Percentiles rank a stretch among this genome's conserved stretches.
phyloP scores from a whole-genome alignment of 2,329 filamentous ascomycete genomes.

The Pseudogymnoascus sp. region DNA sequence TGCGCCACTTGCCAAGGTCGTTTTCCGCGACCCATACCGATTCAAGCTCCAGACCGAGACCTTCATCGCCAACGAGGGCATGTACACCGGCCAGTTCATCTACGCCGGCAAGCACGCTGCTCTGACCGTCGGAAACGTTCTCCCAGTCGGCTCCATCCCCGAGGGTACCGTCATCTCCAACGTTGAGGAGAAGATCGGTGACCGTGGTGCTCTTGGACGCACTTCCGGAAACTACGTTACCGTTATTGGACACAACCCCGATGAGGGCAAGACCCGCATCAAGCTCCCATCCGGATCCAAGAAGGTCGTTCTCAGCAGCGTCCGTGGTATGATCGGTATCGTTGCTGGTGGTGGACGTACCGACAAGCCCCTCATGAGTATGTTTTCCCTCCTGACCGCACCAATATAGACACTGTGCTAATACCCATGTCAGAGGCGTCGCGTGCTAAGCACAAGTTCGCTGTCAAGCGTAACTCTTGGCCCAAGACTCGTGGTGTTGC shows the following conservation, averaged over 20 bases:
- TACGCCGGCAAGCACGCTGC: conserved; percentile 99
- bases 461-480: conserved; percentile 99
- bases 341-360: conserved; percentile 98
- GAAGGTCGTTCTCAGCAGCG: conserved; percentile 90
- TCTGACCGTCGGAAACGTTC: conserved; percentile 94
- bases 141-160: conserved; percentile 86
- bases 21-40: conserved; percentile 96
- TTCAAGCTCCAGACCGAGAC: conserved; percentile 98
- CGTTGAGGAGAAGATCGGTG: conserved; percentile 97
- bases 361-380: conserved; percentile 97
- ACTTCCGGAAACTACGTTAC: conserved; percentile 99
- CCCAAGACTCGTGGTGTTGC: conserved; percentile 99
- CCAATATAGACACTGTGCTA: conserved; percentile 29
- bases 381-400: conserved; percentile 30
- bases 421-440: conserved; percentile 70
- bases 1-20: conserved; percentile 92
- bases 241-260: conserved; percentile 93
- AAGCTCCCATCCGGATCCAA: conserved; percentile 99
- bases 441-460: conserved; percentile 99
- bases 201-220: conserved; percentile 91
- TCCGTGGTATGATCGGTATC: conserved; percentile 98
- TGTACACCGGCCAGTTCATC: conserved; percentile 99
- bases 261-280: conserved; percentile 99
- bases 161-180: conserved; percentile 99
- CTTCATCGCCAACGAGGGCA: conserved; percentile 99